phyloP scores from a whole-genome alignment of 208 protist species.

The Angomonas ambiguus region DNA sequence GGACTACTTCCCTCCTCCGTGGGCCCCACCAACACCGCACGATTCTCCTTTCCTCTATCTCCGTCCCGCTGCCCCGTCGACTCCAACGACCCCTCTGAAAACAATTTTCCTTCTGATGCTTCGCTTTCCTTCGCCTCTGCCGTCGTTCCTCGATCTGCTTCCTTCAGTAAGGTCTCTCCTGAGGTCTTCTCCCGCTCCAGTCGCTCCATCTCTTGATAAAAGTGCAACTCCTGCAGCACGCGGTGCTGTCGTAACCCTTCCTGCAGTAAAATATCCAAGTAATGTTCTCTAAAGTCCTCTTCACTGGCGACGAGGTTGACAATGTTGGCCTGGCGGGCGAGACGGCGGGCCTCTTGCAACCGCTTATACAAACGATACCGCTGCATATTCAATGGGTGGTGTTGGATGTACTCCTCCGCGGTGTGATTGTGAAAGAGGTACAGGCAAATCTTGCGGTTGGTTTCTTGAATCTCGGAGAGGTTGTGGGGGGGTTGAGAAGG shows the following conservation, averaged over 20 bases:
- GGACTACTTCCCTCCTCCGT: not conserved
- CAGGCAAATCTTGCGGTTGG: not conserved
- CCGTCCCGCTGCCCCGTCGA: too few relatives aligned
- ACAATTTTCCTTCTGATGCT: too few relatives aligned
- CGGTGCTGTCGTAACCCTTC: conserved; percentile 13
- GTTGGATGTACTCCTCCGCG: conserved; percentile 28
- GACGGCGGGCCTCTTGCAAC: conserved; percentile 22
- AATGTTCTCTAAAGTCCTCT: conserved; percentile 28
- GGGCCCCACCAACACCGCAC: too few relatives aligned
- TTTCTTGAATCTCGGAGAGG: conserved; percentile 7
- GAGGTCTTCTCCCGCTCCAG: not conserved
- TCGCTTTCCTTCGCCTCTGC: too few relatives aligned
- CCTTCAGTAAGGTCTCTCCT: too few relatives aligned
- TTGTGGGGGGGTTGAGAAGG: not conserved
- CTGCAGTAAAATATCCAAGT: conserved; percentile 25
- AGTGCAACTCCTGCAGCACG: conserved; percentile 15
- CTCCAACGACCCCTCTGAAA: too few relatives aligned
- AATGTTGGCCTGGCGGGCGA: conserved; percentile 28
- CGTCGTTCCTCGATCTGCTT: too few relatives aligned
- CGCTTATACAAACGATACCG: conserved; percentile 29
- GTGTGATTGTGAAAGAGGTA: conserved; percentile 48
- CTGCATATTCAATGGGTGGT: conserved; percentile 25
- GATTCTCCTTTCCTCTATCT: too few relatives aligned
- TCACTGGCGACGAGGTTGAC: conserved; percentile 29
- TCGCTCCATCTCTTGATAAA: conserved; percentile 2